Percentiles rank a stretch among this genome's conserved stretches.
Conservation (phyloP, 768 basidiomycete genomes). For the Russula earlei region DNA sequence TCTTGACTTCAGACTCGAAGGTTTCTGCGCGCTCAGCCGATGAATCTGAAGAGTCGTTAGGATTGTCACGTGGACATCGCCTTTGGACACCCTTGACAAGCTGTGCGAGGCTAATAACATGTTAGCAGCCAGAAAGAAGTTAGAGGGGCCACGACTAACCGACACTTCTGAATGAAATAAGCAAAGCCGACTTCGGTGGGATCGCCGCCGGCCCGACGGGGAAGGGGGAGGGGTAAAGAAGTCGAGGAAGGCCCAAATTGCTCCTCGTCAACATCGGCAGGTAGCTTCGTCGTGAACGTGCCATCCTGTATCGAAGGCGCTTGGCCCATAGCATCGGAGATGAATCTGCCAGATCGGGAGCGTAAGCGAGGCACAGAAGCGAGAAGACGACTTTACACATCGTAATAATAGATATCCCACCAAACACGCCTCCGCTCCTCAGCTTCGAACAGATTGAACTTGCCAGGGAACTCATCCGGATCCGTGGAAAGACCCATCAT, state of each 20-base stretch:
- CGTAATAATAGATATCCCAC: slow-evolving; percentile 77
- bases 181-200: slow-evolving; percentile 30
- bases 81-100: slow-evolving; percentile 54
- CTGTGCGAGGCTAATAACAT: slow-evolving; percentile 41
- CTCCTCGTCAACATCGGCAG: slow-evolving; percentile 48
- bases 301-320: slow-evolving; percentile 48
- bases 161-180: slow-evolving; percentile 50
- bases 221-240: slow-evolving; percentile 32
- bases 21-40: slow-evolving; percentile 54
- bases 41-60: slow-evolving; percentile 27
- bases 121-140: not conserved
- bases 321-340: slow-evolving; percentile 58
- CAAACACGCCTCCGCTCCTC: slow-evolving; percentile 50
- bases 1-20: slow-evolving; percentile 47
- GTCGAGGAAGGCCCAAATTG: slow-evolving; percentile 40
- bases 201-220: slow-evolving; percentile 21
- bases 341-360: slow-evolving; percentile 38
- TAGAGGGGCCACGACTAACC: slow-evolving; percentile 33
- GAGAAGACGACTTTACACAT: slow-evolving; percentile 43
- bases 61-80: slow-evolving; percentile 35
- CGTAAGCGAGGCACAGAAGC: not conserved
- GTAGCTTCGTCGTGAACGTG: slow-evolving; percentile 47
- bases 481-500: slow-evolving; percentile 54
- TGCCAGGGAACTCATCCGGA: slow-evolving; percentile 42
- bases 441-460: slow-evolving; percentile 40